A percentile compares a stretch with the other conserved stretches of the same genome.
Conservation (phyloP, 441 rosid species). For the Omphalea diandra region DNA sequence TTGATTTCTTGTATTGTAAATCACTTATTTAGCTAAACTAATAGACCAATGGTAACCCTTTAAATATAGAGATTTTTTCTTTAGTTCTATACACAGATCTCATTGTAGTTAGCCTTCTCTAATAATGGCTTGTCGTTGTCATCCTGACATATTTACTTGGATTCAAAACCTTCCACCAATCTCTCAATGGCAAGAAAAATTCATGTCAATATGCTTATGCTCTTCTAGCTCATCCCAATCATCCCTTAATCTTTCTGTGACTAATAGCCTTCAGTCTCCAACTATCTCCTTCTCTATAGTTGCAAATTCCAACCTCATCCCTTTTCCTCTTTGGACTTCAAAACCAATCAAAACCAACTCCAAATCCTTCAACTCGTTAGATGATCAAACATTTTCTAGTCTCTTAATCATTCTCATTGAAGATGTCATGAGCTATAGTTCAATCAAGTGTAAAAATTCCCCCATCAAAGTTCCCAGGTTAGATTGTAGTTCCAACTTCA, state of each 20-base stretch:
- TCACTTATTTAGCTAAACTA: too few species aligned
- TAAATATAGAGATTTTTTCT: slow-evolving; percentile 2
- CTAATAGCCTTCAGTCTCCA: slow-evolving; percentile 38
- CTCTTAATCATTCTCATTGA: slow-evolving; percentile 54
- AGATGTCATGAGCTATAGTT: slow-evolving; percentile 53
- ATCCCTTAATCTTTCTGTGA: slow-evolving; percentile 48
- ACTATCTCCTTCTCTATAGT: slow-evolving; percentile 49
- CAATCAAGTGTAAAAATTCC: slow-evolving; percentile 32
- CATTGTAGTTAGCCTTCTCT: background rate
- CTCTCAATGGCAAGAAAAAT: slow-evolving; percentile 52
- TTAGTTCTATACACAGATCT: background rate
- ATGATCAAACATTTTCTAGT: slow-evolving; percentile 38
- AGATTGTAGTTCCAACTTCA: slow-evolving; percentile 32
- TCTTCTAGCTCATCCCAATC: slow-evolving; percentile 54
- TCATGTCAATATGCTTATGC: slow-evolving; percentile 56
- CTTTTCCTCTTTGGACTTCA: slow-evolving; percentile 68
- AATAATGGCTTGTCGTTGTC: slow-evolving; percentile 55
- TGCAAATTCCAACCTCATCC: slow-evolving; percentile 39
- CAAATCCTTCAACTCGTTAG: slow-evolving; percentile 35
- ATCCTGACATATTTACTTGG: slow-evolving; percentile 63
- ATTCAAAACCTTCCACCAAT: slow-evolving; percentile 62
- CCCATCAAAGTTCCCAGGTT: slow-evolving; percentile 42
- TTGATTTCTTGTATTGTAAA: too few species aligned
- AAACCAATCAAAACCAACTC: slow-evolving; percentile 45
- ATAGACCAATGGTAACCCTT: background rate